Conservation (phyloP, 768 basidiomycete species). For the Mycena rosella region DNA sequence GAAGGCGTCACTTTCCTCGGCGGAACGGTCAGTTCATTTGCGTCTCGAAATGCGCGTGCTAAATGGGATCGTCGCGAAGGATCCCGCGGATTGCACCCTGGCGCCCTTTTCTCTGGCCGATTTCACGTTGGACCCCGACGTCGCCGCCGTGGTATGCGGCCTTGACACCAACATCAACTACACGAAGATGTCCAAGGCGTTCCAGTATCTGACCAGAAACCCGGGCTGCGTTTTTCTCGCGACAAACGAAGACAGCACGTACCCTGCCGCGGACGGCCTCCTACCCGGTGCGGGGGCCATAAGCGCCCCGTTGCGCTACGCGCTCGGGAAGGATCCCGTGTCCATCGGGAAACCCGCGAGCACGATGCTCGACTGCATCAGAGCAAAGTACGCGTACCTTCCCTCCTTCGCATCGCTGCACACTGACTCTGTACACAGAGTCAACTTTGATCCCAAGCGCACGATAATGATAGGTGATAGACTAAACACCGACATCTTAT, state of each 20-base stretch:
- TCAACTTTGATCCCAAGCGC: slow-evolving; percentile 83
- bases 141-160: slow-evolving; percentile 96
- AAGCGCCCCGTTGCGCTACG: slow-evolving; percentile 80
- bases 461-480: slow-evolving; percentile 98
- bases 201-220: slow-evolving; percentile 88
- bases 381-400: slow-evolving; percentile 60
- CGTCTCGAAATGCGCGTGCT: slow-evolving; percentile 4
- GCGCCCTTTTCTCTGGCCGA: slow-evolving; percentile 73
- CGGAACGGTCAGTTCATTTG: slow-evolving; percentile 75
- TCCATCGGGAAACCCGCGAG: slow-evolving; percentile 32
- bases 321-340: slow-evolving; percentile 60
- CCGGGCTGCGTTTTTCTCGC: slow-evolving; percentile 86
- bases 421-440: slow-evolving; percentile 56
- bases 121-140: slow-evolving; percentile 80
- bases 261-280: slow-evolving; percentile 76
- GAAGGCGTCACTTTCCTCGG: slow-evolving; percentile 81
- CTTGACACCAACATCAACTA: slow-evolving; percentile 91
- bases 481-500: slow-evolving; percentile 94
- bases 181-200: slow-evolving; percentile 93
- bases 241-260: slow-evolving; percentile 95
- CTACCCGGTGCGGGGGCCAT: slow-evolving; percentile 65
- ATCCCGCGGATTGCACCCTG: slow-evolving; percentile 86
- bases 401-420: background rate
- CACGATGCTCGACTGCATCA: slow-evolving; percentile 79
- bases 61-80: slow-evolving; percentile 61